Percentiles rank a stretch among this genome's conserved stretches.
These are phyloP conservation scores for Talaromyces adpressus DNA, from an alignment of 495 filamentous ascomycete genomes.

Conservation along the genomic window DNA sequence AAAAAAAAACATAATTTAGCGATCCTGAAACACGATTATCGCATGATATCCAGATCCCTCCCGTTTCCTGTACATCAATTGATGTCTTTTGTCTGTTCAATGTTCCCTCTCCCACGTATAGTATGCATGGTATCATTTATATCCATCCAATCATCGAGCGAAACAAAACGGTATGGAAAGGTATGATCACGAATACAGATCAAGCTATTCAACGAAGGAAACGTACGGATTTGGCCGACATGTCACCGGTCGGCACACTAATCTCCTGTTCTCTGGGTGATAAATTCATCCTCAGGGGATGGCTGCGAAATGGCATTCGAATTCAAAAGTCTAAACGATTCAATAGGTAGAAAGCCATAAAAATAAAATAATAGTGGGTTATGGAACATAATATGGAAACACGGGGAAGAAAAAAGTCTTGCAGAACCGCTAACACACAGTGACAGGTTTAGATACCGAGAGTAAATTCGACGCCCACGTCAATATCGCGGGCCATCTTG, in stretches of 20 bases:
- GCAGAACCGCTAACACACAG: not conserved
- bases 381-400: constrained; percentile 4
- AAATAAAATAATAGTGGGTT: not conserved
- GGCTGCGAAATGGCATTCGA: not conserved
- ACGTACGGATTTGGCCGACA: not conserved
- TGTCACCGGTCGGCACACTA: not conserved
- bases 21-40: no score
- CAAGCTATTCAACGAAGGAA: not conserved
- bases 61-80: not conserved
- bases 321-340: not conserved
- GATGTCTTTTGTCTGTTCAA: not conserved
- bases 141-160: not conserved
- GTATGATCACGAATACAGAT: not conserved
- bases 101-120: not conserved
- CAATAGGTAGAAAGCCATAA: not conserved
- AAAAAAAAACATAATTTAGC: no score
- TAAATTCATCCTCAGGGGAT: not conserved
- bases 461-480: constrained; percentile 96
- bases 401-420: constrained; percentile 9
- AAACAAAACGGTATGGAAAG: not conserved
- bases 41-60: no score
- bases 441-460: constrained; percentile 68
- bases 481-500: constrained; percentile 97
- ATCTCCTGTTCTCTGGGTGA: not conserved
- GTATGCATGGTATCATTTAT: not conserved